Conservation (phyloP, 148 eudicot species). For the Amaranthus palmeri region DNA sequence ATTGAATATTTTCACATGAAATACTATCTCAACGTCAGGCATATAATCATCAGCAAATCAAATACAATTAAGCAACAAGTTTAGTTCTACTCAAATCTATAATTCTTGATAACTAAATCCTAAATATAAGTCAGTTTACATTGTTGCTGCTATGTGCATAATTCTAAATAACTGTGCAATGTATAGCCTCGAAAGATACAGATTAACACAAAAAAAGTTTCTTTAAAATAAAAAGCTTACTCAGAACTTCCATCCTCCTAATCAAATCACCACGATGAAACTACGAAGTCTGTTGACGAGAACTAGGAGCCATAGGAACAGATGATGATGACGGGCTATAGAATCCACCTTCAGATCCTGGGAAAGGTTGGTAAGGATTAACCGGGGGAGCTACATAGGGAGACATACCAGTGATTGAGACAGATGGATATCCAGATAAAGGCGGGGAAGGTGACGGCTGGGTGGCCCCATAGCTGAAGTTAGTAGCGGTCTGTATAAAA, state of each 20-base stretch:
- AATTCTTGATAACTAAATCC: background rate
- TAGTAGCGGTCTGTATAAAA: conserved; percentile 47
- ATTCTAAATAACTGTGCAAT: conserved; percentile 7
- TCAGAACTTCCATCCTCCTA: background rate
- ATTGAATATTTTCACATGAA: background rate
- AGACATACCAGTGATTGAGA: conserved; percentile 35
- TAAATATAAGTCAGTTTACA: conserved; percentile 19
- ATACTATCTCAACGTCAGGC: background rate
- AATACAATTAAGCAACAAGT: conserved; percentile 8
- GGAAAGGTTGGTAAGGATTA: conserved; percentile 47
- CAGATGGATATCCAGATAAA: conserved; percentile 37
- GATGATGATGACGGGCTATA: conserved; percentile 51
- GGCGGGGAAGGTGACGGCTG: conserved; percentile 43
- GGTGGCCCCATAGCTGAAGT: conserved; percentile 40
- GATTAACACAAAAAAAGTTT: background rate
- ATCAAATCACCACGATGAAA: conserved; percentile 3
- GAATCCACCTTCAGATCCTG: conserved; percentile 54
- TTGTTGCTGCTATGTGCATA: conserved; percentile 24
- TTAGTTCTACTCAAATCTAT: conserved; percentile 17
- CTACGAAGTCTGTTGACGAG: conserved; percentile 44
- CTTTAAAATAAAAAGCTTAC: conserved; percentile 17
- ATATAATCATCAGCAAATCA: background rate
- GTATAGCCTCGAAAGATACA: conserved; percentile 20
- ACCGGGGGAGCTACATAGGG: conserved; percentile 35
- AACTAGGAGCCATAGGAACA: conserved; percentile 58